Evolutionary conservation across 148 eudicot species (phyloP), one percentile per base, ranked within the genome.

Genomic region (Cornus controversa): DNA sequence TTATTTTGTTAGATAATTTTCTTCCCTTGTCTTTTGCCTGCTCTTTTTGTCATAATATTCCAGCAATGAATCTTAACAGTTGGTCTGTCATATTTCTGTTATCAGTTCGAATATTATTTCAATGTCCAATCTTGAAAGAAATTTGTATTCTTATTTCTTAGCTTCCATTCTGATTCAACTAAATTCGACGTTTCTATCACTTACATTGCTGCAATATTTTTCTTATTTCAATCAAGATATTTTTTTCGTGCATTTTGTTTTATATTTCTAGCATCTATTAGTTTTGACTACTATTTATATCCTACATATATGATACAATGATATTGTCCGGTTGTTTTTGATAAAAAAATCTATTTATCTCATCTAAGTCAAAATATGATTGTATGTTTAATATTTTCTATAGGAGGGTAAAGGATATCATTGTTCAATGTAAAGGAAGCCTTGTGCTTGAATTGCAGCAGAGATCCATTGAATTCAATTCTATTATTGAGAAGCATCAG

Each of bases 391-490:
- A 69, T 82, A 68, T 72, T 36, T 5, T 76, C 8, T 80, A 71
- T 72, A 92, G 96, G 89, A 90, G 90, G 86, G 82, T 92, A 77
- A 93, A 96, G 75, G 92, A 90, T 58, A 89, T 89, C 58, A 72
- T 90, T 45, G 79, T 80, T 80, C 94, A 91, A 74, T 83, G 81
- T 74, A 96, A 91, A 74, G 99, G 97, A 82, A 93, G 89, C 85
- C 81, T 91, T 77, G 90, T 88, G 77, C 97, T 96, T 79, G 99
- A 96, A 86, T 89, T 96, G 83, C 99, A 96, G 82, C 99, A 96
- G 84, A 87, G 99, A 90, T 90, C 99, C 74, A 86, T 91, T 42
- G 99, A 96, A 78, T 96, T 96, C 64, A 90, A 89, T 72, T 90
- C 98, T 50, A 84, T 96, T 24, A 87, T 96, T 69, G 92, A 83